Base-by-base conservation (phyloP, 2,329 filamentous ascomycete species). In the Fusarium tricinctum region DNA sequence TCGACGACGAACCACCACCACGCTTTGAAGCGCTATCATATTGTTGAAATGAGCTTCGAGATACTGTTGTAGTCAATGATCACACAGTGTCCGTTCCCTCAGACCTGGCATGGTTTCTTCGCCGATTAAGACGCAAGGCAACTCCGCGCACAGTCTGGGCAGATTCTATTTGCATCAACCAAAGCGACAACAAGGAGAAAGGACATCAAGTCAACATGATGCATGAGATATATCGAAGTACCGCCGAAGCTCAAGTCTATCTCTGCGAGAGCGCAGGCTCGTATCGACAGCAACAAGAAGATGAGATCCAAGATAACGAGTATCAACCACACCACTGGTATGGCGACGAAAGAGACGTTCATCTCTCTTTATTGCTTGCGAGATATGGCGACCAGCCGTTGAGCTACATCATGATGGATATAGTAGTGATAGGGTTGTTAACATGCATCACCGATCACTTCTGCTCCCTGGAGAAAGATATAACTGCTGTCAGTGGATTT, bases 91-190 rank as follows among this genome's bases (percentile, higher is more conserved):
- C 44, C 2, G 44, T 46, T 22, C 44, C 44, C 8, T 46, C 44
- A 17, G 44, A 46, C 9, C 44, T 46, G n/a, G 44, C 26, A 10
- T 46, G 44, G 44, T 46, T 46, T 46, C 13, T 46, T 32, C 44
- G 44, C 23, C 44, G 26, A 6, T 17, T 32, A 6, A 22, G 44
- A 46, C 44, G 44, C 26, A 32, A 46, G 17, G 26, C n/a, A 46
- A 46, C 23, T 46, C 26, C 26, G 44, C 44, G 44, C 26, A 46
- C 23, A 32, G 26, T 46, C 4, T 46, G 44, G 44, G 44, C 44
- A 10, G 44, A 46, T 32, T 32, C 44, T 32, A 46, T 46, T 7
- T 46, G 44, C 44, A 32, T 46, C 44, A 46, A 46, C 5, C 44
- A 46, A 46, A 46, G 8, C 28, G 44, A 46, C 23, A 46, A 32